These are phyloP conservation scores for Calonectria pseudoreteaudii DNA, from an alignment of 2,329 filamentous ascomycete species.

Conservation along the genomic window DNA sequence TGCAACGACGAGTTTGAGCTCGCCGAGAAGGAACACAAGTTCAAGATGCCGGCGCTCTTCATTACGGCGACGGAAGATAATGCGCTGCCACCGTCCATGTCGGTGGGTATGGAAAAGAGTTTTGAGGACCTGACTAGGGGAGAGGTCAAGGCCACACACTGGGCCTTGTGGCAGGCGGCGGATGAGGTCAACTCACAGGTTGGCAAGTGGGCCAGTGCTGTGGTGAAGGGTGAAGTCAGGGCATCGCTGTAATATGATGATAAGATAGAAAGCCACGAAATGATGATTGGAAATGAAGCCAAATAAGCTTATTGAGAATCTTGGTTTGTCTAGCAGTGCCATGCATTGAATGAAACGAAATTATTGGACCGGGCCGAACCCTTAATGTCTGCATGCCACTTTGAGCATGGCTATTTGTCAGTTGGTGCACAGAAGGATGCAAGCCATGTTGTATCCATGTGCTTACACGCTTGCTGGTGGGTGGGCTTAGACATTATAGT, in stretches of 20 bases:
- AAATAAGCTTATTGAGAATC: conserved; percentile 8
- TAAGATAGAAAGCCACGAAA: not conserved
- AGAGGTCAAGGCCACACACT: conserved; percentile 80
- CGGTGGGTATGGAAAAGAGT: conserved; percentile 75
- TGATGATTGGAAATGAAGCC: conserved; percentile 19
- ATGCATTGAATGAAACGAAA: not conserved
- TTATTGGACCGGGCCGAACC: conserved; percentile 5
- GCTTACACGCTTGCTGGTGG: not conserved
- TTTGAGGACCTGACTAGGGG: conserved; percentile 74
- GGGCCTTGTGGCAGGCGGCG: conserved; percentile 82
- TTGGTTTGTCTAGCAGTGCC: not conserved
- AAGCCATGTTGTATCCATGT: not conserved
- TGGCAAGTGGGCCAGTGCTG: conserved; percentile 71
- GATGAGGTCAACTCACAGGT: conserved; percentile 78
- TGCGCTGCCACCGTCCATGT: conserved; percentile 79
- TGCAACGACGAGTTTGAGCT: conserved; percentile 78
- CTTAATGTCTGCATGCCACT: not conserved
- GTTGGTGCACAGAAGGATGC: not conserved
- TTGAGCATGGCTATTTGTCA: not conserved
- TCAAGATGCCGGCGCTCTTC: conserved; percentile 77
- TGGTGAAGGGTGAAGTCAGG: conserved; percentile 47
- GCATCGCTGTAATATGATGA: conserved; percentile 37
- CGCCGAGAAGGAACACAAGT: conserved; percentile 64
- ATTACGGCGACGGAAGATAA: conserved; percentile 78
- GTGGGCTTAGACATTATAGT: not conserved